Evolutionary conservation across 805 yeast species (phyloP).

Genomic region (Babjeviella inositovora): DNA sequence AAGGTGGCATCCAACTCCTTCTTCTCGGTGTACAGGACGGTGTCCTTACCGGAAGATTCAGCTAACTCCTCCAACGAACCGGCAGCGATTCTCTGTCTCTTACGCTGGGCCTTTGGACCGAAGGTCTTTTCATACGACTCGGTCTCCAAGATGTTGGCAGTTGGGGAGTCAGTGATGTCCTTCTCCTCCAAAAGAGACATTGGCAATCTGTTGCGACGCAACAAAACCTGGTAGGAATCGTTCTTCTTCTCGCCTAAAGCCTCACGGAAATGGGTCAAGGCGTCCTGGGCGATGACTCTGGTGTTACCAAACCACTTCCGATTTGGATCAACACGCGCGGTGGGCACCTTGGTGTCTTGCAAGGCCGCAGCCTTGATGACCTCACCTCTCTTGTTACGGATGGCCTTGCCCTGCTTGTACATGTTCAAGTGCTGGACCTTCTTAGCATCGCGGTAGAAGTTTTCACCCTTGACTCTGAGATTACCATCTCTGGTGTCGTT

Average conservation of each 20-base stretch:
- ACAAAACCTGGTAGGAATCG: slow-evolving; percentile 72
- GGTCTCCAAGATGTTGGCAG: slow-evolving; percentile 71
- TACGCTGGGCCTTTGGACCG: slow-evolving; percentile 92
- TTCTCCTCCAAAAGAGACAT: slow-evolving; percentile 89
- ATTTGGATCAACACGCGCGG: slow-evolving; percentile 90
- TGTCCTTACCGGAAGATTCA: slow-evolving; percentile 34
- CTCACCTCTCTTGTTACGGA: slow-evolving; percentile 77
- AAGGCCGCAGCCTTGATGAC: slow-evolving; percentile 74
- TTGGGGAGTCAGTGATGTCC: slow-evolving; percentile 61
- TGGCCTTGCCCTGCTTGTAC: slow-evolving; percentile 88
- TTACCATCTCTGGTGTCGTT: slow-evolving; percentile 78
- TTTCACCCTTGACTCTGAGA: slow-evolving; percentile 89
- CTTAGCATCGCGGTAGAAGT: slow-evolving; percentile 89
- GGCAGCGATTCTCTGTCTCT: slow-evolving; percentile 65
- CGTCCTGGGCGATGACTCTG: slow-evolving; percentile 94
- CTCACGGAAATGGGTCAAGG: slow-evolving; percentile 82
- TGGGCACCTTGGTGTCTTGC: slow-evolving; percentile 77
- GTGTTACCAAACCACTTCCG: slow-evolving; percentile 97
- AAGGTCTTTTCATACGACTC: slow-evolving; percentile 71
- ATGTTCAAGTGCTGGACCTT: slow-evolving; percentile 79
- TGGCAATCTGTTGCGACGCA: slow-evolving; percentile 84
- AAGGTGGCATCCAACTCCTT: slow-evolving; percentile 58
- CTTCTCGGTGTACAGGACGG: slow-evolving; percentile 53
- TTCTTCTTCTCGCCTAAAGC: slow-evolving; percentile 78
- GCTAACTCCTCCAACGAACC: slow-evolving; percentile 76